Evolutionary conservation across 192 early-diverging fungal genomes (phyloP), one percentile per base, ranked within the genome.

Genomic region (Coemansia sp.): DNA sequence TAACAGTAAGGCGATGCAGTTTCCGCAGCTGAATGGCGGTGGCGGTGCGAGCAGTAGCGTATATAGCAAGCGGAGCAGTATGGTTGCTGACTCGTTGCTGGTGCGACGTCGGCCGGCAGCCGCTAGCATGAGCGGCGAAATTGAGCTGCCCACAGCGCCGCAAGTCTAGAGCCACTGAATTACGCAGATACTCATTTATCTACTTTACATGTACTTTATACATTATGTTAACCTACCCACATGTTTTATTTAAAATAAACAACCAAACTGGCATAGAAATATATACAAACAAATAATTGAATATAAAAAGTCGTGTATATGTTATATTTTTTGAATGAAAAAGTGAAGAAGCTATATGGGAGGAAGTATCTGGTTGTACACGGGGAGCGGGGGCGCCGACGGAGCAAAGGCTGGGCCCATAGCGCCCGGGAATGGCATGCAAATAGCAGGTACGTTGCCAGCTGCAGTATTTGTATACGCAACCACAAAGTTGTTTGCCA

Each of bases 401-500:
- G 69, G 62, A 44, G 59, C 63, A 34, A 66, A 55, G 7, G 56
- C 51, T 21, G 65, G 71, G 20, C 38, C 57, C 54, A 62, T 64
- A 23, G 70, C 49, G 2, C 62, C 62, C 5, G 72, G 56, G 9
- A 81, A 22, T 5, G 78, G 78, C 5, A 81, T 74, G 68, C 78
- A 81, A 28, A 81, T 68, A 23, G 78, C 78, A 0, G 78, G 78
- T 62, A 74, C 68, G 37, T 73, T 74, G 14, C 78, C 78, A 2
- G 60, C 51, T 0, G 65, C 72, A 2, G 78, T 81, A 47, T 65
- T 74, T 5, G 78, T 68, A 56, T 81, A 81, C 8, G 72, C 78
- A 44, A 81, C 63, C 31, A 81, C 59, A 22, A 66, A 64, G 14
- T 69, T 36, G 61, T 74, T 74, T 10, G 64, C 26, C 26, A 57